A percentile compares a stretch with the other conserved stretches of the same genome.
These are phyloP conservation scores for Rhodamnia rubescens DNA, from an alignment of 345 rosid species.

Conservation along the genomic window DNA sequence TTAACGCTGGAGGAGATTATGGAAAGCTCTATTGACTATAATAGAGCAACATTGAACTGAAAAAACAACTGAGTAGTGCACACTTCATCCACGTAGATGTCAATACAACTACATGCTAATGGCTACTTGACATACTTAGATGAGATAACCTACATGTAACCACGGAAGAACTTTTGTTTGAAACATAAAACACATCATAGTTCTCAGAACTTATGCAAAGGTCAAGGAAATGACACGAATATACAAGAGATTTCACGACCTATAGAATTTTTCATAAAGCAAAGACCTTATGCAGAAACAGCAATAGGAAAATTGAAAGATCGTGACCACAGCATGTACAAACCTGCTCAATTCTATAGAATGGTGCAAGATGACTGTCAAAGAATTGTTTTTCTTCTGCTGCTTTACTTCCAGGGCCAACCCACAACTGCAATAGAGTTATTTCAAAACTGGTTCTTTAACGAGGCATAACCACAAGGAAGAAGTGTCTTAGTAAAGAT, in stretches of 20 bases:
- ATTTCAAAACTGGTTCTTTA: neutral
- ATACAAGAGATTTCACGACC: neutral
- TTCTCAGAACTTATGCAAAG: neutral
- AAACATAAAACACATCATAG: neutral
- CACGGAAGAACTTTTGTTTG: neutral
- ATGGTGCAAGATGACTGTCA: slow-evolving; percentile 88
- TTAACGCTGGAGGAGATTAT: neutral
- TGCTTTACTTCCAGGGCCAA: slow-evolving; percentile 81
- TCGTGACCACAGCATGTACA: neutral
- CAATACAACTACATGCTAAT: neutral
- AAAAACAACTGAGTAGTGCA: neutral
- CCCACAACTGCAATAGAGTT: slow-evolving; percentile 71
- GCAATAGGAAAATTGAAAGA: neutral
- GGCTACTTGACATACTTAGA: neutral
- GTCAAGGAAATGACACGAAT: neutral
- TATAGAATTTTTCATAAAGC: neutral
- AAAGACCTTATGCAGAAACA: neutral
- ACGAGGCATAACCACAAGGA: neutral
- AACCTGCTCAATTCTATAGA: slow-evolving; percentile 99
- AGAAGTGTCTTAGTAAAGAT: neutral
- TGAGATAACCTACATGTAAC: neutral
- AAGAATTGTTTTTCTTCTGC: slow-evolving; percentile 88
- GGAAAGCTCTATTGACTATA: neutral
- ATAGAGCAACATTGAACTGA: neutral
- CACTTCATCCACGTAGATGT: neutral